Evolutionary conservation across 192 early-diverging fungal species (phyloP).

Genomic region (Paraglomus occultum): DNA sequence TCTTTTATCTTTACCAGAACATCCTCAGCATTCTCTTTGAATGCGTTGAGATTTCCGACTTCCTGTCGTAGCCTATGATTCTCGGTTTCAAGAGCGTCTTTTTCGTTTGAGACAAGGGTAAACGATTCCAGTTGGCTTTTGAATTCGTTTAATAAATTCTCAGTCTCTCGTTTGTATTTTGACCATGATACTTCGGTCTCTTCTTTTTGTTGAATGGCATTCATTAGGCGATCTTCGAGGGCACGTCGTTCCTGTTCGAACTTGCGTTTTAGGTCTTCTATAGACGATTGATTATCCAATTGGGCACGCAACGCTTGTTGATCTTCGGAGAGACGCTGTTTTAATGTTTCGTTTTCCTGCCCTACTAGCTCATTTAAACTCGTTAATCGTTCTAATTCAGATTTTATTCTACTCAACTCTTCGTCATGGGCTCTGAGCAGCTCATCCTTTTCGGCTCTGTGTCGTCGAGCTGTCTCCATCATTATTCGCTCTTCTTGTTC

Average conservation of each 20-base stretch:
- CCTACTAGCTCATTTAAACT: background rate
- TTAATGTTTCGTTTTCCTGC: background rate
- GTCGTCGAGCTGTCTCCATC: background rate
- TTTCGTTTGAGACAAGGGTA: background rate
- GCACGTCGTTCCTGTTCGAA: no score
- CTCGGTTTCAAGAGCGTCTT: background rate
- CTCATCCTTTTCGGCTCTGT: slow-evolving; percentile 5
- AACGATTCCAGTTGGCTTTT: slow-evolving; percentile 4
- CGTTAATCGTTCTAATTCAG: background rate
- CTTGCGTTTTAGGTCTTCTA: no score
- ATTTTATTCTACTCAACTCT: background rate
- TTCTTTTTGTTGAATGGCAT: slow-evolving; percentile 2
- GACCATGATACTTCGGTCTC: background rate
- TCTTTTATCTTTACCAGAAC: background rate
- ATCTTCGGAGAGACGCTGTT: background rate
- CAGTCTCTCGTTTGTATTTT: slow-evolving; percentile 7
- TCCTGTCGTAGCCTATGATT: background rate
- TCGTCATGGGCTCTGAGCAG: background rate
- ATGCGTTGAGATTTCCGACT: background rate
- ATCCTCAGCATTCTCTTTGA: slow-evolving; percentile 1
- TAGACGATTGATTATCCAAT: no score
- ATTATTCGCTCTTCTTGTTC: slow-evolving; percentile 13
- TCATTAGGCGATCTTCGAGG: background rate
- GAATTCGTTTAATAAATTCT: background rate
- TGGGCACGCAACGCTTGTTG: no score